These are phyloP conservation scores for Phytophthora hibernalis DNA, from an alignment of 352 stramenopile species.

Conservation along the genomic window DNA sequence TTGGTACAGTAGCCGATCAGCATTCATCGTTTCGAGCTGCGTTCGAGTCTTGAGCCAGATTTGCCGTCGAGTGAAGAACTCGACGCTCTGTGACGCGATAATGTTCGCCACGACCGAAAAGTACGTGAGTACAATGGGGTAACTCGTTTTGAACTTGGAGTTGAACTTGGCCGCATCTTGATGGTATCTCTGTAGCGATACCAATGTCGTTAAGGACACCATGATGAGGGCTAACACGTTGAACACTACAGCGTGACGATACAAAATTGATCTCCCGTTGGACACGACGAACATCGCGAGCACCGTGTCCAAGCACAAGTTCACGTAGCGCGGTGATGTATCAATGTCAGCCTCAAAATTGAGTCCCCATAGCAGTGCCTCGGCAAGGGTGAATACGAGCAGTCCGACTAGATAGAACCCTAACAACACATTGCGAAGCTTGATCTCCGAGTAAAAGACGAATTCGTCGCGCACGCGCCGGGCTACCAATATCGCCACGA, in stretches of 20 bases:
- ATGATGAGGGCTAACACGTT: slow-evolving; percentile 65
- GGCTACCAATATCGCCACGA: slow-evolving; percentile 46
- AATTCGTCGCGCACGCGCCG: slow-evolving; percentile 57
- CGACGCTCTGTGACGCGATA: slow-evolving; percentile 79
- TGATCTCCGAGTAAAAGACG: slow-evolving; percentile 60
- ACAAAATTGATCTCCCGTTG: slow-evolving; percentile 80
- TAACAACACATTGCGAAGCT: slow-evolving; percentile 72
- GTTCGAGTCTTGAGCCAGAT: slow-evolving; percentile 89
- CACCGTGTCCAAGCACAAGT: slow-evolving; percentile 82
- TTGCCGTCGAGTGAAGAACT: slow-evolving; percentile 85
- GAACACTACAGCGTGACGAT: slow-evolving; percentile 70
- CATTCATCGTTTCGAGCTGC: slow-evolving; percentile 86
- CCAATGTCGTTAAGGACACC: slow-evolving; percentile 52
- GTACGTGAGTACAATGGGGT: slow-evolving; percentile 82
- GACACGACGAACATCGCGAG: slow-evolving; percentile 88
- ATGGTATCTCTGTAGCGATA: slow-evolving; percentile 55
- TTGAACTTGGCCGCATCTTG: slow-evolving; percentile 68
- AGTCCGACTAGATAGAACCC: slow-evolving; percentile 68
- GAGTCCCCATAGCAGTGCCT: slow-evolving; percentile 63
- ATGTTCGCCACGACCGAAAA: slow-evolving; percentile 83
- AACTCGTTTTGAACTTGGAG: slow-evolving; percentile 82
- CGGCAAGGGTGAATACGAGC: slow-evolving; percentile 52
- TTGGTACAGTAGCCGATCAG: slow-evolving; percentile 84
- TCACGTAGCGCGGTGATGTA: slow-evolving; percentile 72
- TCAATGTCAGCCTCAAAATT: slow-evolving; percentile 68